Evolutionary conservation across 352 stramenopile genomes (phyloP).

Genomic region (Hyaloperonospora arabidopsidis): DNA sequence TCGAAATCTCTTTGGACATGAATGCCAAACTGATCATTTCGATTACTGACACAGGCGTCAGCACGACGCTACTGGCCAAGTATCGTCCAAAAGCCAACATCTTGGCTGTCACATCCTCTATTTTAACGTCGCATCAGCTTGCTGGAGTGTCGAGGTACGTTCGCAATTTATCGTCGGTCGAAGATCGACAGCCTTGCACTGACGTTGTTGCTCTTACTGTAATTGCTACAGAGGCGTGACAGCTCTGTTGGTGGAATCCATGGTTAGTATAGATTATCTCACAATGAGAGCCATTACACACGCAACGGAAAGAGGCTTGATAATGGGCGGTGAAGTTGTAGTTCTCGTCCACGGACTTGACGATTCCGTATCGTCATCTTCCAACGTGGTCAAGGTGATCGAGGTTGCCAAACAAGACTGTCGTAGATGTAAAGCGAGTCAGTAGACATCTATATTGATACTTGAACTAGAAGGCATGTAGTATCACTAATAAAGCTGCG

Average conservation of each 20-base stretch:
- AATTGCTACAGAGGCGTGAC: slow-evolving; percentile 51
- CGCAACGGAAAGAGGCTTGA: slow-evolving; percentile 73
- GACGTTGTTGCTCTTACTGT: neutral
- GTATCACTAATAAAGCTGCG: no score
- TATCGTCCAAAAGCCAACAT: slow-evolving; percentile 88
- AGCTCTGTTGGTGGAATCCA: slow-evolving; percentile 57
- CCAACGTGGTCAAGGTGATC: slow-evolving; percentile 88
- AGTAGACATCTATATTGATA: no score
- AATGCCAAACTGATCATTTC: slow-evolving; percentile 95
- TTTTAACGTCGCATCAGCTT: slow-evolving; percentile 58
- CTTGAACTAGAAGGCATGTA: no score
- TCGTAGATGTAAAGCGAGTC: no score
- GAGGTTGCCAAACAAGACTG: slow-evolving; percentile 62
- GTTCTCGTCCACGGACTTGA: slow-evolving; percentile 87
- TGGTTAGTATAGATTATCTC: slow-evolving; percentile 80
- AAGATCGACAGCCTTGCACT: neutral
- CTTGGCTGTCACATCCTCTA: slow-evolving; percentile 83
- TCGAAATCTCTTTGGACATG: slow-evolving; percentile 96
- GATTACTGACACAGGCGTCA: slow-evolving; percentile 92
- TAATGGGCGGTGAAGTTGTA: slow-evolving; percentile 77
- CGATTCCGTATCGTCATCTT: slow-evolving; percentile 70
- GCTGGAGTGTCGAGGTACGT: slow-evolving; percentile 69
- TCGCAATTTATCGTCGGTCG: neutral
- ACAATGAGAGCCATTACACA: slow-evolving; percentile 80
- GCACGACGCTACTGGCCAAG: slow-evolving; percentile 93